These are phyloP conservation scores for Pseudopyricularia javanii DNA, from an alignment of 2,329 filamentous ascomycete genomes.

Conservation along the genomic window DNA sequence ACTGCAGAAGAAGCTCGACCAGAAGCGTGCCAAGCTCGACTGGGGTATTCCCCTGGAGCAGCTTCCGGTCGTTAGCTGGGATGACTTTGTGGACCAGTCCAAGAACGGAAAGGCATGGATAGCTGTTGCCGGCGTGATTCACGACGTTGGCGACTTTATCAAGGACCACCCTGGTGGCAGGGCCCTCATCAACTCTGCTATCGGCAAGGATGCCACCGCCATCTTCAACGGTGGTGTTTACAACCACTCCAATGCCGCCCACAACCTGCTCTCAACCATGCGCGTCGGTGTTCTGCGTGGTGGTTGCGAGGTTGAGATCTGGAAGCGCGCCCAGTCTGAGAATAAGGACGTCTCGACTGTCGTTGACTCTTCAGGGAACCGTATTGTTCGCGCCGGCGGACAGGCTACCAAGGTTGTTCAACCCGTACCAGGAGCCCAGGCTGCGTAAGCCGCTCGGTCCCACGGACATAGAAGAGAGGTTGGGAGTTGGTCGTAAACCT, in stretches of 20 bases:
- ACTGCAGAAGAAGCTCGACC: conserved; percentile 84
- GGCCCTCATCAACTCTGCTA: conserved; percentile 68
- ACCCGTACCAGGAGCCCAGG: conserved; percentile 72
- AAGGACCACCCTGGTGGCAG: conserved; percentile 85
- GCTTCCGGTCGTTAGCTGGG: conserved; percentile 76
- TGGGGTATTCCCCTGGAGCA: conserved; percentile 80
- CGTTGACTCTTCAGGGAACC: conserved; percentile 69
- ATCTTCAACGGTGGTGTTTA: conserved; percentile 91
- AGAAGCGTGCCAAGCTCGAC: conserved; percentile 70
- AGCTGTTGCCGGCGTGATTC: conserved; percentile 72
- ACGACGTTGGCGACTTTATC: conserved; percentile 76
- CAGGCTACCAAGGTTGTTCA: conserved; percentile 76
- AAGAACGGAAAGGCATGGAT: conserved; percentile 63
- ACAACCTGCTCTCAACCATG: conserved; percentile 83
- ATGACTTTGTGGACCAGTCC: conserved; percentile 67
- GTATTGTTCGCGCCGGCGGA: conserved; percentile 73
- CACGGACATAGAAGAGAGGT: not conserved
- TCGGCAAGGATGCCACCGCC: conserved; percentile 80
- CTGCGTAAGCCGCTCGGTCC: conserved; percentile 42
- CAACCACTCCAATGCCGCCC: conserved; percentile 78
- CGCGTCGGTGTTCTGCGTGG: conserved; percentile 76
- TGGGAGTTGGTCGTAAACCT: not conserved
- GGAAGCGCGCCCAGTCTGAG: conserved; percentile 76
- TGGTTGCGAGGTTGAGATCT: conserved; percentile 83
- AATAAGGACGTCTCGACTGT: conserved; percentile 72